These are phyloP conservation scores for Plasmodium billcollinsi DNA, from an alignment of 169 alveolate species.

Conservation along the genomic window DNA sequence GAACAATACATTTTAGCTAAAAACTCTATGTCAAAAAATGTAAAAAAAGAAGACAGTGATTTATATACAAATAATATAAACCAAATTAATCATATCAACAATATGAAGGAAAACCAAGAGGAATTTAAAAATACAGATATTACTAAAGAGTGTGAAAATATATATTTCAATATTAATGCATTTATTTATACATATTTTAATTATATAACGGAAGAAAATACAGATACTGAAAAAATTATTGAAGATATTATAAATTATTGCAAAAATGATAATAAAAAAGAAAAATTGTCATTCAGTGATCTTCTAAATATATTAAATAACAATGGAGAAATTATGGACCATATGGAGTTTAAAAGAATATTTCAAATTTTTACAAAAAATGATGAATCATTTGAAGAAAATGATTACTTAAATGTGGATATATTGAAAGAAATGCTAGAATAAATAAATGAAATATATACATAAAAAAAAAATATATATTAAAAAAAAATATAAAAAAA, in stretches of 20 bases:
- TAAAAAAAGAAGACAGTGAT: too few relatives aligned
- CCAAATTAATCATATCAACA: not conserved
- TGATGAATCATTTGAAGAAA: constrained; percentile 16
- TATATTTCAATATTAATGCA: constrained; percentile 72
- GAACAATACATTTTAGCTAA: too few relatives aligned
- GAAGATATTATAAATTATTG: constrained; percentile 40
- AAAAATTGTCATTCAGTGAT: constrained; percentile 23
- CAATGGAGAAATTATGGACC: constrained; percentile 72
- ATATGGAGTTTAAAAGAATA: constrained; percentile 52
- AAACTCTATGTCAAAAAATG: too few relatives aligned
- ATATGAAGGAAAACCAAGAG: constrained; percentile 13
- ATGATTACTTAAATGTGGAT: constrained; percentile 27
- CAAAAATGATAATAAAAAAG: constrained; percentile 29
- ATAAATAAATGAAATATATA: not conserved
- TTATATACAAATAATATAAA: not conserved
- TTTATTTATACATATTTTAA: constrained; percentile 74
- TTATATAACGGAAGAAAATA: constrained; percentile 27
- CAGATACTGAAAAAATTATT: constrained; percentile 30
- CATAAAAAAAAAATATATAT: not conserved
- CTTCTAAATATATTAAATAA: constrained; percentile 47
- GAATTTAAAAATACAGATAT: constrained; percentile 20
- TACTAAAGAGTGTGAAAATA: constrained; percentile 56
- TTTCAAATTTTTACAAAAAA: constrained; percentile 75
- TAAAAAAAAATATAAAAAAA: not conserved
- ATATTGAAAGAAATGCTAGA: constrained; percentile 18